Evolutionary conservation across 768 basidiomycete species (phyloP), one percentile per base, ranked within the genome.

Genomic region (Cystobasidium onofrii): DNA sequence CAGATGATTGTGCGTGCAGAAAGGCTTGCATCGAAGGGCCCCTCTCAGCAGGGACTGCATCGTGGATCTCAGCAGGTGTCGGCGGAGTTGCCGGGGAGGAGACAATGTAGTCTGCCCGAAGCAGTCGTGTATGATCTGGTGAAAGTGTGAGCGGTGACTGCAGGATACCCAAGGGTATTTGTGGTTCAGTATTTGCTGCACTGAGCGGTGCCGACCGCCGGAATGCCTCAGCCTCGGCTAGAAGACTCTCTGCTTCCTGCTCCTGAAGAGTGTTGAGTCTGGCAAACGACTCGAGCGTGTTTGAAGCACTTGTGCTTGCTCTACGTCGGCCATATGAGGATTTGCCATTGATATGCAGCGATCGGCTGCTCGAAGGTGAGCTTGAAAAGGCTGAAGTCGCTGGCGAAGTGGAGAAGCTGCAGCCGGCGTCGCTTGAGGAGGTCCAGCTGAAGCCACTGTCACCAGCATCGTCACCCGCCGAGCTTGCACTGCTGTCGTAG

Each of bases 201-300:
- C 4, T 17, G n/a, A n/a, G n/a, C 46, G 46, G 46, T 3, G 46
- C 46, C 4, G 46, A 50, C 3, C 20, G 15, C n/a, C 9, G n/a
- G 15, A 50, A 50, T 7, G 15, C 20, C n/a, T 50, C 46, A 15
- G 46, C 46, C 6, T 50, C 46, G 46, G n/a, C 46, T 20, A 50
- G 46, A 50, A 50, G 6, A 29, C 33, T 20, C 33, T 60, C 57
- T 27, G 57, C 57, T 12, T 60, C 57, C 15, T 60, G 57, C 33
- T 60, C 57, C 20, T 60, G 29, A 60, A 60, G 57, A 60, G 57
- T 60, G 23, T 60, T 60, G 15, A 60, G 33, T 34, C 33, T 60
- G 20, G 57, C 57, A 60, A 60, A 60, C 4, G 57, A 27, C 33
- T 60, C 57, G 3, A 60, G 33, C 33, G 57, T 60, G 31, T 27